Percentiles rank a stretch among this genome's conserved stretches.
These are phyloP conservation scores for Xylariaceae sp. DNA, from an alignment of 2,329 filamentous ascomycete genomes.

Conservation along the genomic window DNA sequence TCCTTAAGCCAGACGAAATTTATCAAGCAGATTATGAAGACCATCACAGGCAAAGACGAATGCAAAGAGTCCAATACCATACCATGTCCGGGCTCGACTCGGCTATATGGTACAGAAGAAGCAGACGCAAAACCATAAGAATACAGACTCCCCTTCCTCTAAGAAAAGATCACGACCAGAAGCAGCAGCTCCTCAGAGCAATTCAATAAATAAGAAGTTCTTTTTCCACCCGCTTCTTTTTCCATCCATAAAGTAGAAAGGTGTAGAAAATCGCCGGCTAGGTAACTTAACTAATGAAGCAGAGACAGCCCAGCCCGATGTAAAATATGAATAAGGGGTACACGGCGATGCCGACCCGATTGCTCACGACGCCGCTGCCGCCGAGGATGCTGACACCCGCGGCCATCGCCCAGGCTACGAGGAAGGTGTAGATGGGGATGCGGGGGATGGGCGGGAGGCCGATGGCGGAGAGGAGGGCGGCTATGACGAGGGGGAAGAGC, in stretches of 20 bases:
- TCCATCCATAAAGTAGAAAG: background rate
- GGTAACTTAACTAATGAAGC: conserved; percentile 80
- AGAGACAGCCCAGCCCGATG: conserved; percentile 83
- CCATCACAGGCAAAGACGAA: background rate
- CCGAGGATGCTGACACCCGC: conserved; percentile 94
- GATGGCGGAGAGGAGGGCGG: conserved; percentile 80
- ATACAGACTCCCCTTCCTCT: background rate
- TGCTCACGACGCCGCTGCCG: conserved; percentile 91
- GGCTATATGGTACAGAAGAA: background rate
- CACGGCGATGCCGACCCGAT: conserved; percentile 86
- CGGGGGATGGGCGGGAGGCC: conserved; percentile 72
- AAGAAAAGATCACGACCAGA: background rate
- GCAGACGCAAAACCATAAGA: background rate
- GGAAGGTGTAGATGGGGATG: conserved; percentile 83
- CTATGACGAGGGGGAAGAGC: conserved; percentile 92
- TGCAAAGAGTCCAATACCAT: background rate
- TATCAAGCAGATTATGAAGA: background rate
- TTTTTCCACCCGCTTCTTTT: no score
- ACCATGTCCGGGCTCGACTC: background rate
- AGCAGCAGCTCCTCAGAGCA: background rate
- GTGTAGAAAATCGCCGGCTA: background rate
- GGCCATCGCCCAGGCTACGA: conserved; percentile 88
- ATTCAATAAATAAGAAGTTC: background rate
- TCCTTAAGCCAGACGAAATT: background rate
- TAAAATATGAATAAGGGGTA: conserved; percentile 97